Conservation (phyloP, 257 asterid genomes). For the Sherardia arvensis region DNA sequence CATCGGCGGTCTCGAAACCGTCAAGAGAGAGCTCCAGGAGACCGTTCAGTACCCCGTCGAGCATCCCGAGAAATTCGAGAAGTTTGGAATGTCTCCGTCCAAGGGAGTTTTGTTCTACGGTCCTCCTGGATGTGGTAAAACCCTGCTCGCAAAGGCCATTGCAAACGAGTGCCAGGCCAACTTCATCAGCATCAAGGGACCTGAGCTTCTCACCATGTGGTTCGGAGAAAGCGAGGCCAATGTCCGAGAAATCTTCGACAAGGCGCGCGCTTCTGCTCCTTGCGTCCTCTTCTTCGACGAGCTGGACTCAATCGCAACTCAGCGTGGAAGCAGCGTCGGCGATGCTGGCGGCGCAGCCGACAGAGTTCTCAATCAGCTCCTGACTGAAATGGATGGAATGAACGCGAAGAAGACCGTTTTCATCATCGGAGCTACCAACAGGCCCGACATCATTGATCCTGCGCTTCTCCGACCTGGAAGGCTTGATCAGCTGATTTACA, state of each 20-base stretch:
- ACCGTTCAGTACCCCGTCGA: not conserved
- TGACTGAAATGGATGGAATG: not conserved
- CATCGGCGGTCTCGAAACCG: constrained; percentile 63
- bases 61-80: not conserved
- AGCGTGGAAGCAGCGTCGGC: not conserved
- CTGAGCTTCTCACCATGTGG: not conserved
- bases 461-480: not conserved
- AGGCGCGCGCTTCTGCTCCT: not conserved
- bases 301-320: not conserved
- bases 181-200: not conserved
- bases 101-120: not conserved
- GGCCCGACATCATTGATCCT: not conserved
- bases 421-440: not conserved
- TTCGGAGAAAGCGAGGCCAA: not conserved
- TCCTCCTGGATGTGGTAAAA: not conserved
- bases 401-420: not conserved
- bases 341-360: not conserved
- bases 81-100: not conserved
- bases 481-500: not conserved
- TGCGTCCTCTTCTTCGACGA: not conserved
- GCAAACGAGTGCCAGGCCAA: not conserved
- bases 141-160: not conserved
- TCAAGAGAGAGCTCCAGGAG: constrained; percentile 32
- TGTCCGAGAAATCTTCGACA: not conserved
- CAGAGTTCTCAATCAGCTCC: not conserved